A percentile compares a stretch with the other conserved stretches of the same genome.
phyloP scores from a whole-genome alignment of 345 rosid genomes.

The Bruguiera parviflora region DNA sequence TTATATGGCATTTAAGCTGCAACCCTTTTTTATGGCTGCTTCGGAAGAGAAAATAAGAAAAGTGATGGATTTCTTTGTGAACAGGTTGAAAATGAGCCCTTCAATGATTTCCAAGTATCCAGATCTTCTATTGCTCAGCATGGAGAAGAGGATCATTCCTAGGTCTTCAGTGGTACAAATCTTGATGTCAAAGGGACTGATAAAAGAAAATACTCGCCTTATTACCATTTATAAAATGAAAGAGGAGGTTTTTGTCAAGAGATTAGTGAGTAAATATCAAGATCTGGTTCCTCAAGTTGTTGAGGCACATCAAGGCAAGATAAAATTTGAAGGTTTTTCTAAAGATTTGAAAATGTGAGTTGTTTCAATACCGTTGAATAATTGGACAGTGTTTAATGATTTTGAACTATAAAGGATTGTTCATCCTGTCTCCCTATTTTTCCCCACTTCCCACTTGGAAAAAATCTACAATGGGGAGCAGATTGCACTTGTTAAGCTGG shows the following conservation, averaged over 20 bases:
- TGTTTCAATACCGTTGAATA: too few species aligned
- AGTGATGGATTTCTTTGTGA: constrained; percentile 11
- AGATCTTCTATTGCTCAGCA: constrained; percentile 5
- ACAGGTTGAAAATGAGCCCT: constrained; percentile 9
- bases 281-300: constrained; percentile 14
- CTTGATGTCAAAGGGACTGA: constrained; percentile 18
- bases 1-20: constrained; percentile 12
- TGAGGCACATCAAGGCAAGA: constrained; percentile 18
- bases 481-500: too few species aligned
- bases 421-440: too few species aligned
- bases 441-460: too few species aligned
- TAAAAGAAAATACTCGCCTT: constrained; percentile 1
- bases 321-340: constrained; percentile 15
- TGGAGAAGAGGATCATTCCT: constrained; percentile 25
- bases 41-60: constrained; percentile 20
- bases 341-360: background rate
- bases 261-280: constrained; percentile 10
- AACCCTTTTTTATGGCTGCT: constrained; percentile 12
- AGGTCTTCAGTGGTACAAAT: constrained; percentile 19
- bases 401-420: too few species aligned
- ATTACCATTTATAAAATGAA: background rate
- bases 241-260: constrained; percentile 11
- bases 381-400: too few species aligned
- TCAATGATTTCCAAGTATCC: constrained; percentile 9
- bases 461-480: too few species aligned